Conservation (phyloP, 306 rosid genomes). For the Cajanus cajan region DNA sequence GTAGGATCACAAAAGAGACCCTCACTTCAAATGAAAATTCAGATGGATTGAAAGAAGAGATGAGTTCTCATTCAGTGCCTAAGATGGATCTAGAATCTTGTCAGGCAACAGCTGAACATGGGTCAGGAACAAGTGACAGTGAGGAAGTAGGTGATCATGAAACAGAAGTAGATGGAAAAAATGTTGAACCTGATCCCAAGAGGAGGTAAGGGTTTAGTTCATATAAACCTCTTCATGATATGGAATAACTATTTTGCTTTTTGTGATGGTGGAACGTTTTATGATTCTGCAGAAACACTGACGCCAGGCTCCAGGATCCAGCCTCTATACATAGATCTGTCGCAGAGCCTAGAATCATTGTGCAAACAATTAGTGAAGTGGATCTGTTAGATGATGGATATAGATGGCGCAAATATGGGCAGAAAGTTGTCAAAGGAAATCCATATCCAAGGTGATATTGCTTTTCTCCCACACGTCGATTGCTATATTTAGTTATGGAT, state of each 20-base stretch:
- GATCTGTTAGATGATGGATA: constrained; percentile 84
- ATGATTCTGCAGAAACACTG: constrained; percentile 46
- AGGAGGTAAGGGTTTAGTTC: constrained; percentile 47
- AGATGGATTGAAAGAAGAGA: constrained; percentile 24
- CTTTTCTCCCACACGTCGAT: background rate
- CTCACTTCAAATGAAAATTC: constrained; percentile 39
- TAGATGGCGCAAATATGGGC: constrained; percentile 88
- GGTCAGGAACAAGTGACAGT: constrained; percentile 59
- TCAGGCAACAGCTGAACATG: constrained; percentile 46
- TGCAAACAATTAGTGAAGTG: constrained; percentile 84
- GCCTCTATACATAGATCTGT: constrained; percentile 55
- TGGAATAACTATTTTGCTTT: background rate
- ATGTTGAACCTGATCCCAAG: constrained; percentile 64
- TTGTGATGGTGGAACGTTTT: background rate
- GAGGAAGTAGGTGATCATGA: constrained; percentile 57
- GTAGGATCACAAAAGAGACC: constrained; percentile 44
- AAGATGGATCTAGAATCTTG: constrained; percentile 51
- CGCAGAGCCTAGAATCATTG: constrained; percentile 75
- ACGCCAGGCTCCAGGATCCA: constrained; percentile 44
- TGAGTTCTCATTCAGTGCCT: constrained; percentile 21
- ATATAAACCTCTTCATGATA: background rate
- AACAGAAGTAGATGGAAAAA: constrained; percentile 42
- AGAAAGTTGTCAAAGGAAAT: constrained; percentile 80
- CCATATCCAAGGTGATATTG: constrained; percentile 67
- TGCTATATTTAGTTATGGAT: background rate